A percentile compares a stretch with the other conserved stretches of the same genome.
Evolutionary conservation across 2,329 filamentous ascomycete genomes (phyloP).

Genomic region (Penicillium sp.): DNA sequence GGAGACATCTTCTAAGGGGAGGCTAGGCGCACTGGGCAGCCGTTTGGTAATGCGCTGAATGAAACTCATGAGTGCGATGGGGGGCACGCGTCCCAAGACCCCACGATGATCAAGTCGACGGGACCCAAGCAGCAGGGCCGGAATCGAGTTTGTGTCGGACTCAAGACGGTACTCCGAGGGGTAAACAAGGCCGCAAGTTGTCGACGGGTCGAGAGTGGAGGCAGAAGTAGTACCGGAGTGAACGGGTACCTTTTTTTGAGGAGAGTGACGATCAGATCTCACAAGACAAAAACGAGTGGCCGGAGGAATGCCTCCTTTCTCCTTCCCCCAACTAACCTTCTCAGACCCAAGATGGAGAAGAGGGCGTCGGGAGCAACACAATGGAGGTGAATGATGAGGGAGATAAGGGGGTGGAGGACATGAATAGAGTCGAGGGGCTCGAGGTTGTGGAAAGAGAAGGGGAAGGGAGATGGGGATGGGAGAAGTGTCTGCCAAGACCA

Average conservation of each 20-base stretch:
- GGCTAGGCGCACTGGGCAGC: conserved; percentile 47
- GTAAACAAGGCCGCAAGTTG: not conserved
- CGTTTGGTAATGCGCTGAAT: conserved; percentile 54
- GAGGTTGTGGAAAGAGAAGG: conserved; percentile 17
- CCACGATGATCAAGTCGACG: conserved; percentile 19
- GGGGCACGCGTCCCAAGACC: conserved; percentile 26
- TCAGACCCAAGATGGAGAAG: conserved; percentile 31
- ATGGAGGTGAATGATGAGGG: conserved; percentile 13
- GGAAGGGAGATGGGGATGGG: conserved; percentile 22
- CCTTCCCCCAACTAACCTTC: conserved; percentile 32
- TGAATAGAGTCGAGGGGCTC: conserved; percentile 21
- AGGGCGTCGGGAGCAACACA: conserved; percentile 26
- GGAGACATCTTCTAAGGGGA: conserved; percentile 48
- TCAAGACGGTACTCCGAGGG: conserved; percentile 1
- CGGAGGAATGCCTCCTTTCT: conserved; percentile 44
- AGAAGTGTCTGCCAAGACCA: conserved; percentile 34
- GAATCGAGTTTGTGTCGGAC: conserved; percentile 3
- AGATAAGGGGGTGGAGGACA: conserved; percentile 18
- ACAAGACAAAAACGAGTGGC: conserved; percentile 38
- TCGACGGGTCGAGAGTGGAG: not conserved
- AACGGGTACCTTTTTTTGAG: not conserved
- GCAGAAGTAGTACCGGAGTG: not conserved
- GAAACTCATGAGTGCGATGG: conserved; percentile 49
- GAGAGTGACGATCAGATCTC: conserved; percentile 11
- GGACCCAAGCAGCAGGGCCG: conserved; percentile 19